phyloP scores from a whole-genome alignment of 2,329 filamentous ascomycete genomes.

The Pseudocercospora crystallina region DNA sequence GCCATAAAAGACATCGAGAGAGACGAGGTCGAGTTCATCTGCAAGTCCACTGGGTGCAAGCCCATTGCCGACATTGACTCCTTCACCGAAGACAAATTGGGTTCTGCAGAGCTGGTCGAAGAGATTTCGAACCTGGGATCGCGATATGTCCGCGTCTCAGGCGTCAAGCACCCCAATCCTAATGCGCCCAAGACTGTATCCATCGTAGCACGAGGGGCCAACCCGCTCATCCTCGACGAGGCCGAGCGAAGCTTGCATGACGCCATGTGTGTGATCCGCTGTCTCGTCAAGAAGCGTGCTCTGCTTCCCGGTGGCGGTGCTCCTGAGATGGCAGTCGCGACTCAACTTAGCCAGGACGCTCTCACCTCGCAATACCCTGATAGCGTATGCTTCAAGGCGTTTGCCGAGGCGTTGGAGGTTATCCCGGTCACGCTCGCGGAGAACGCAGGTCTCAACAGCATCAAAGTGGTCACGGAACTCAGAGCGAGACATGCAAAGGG shows the following conservation, averaged over 20 bases:
- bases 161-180: conserved; percentile 68
- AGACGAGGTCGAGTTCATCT: conserved; percentile 98
- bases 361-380: conserved; percentile 86
- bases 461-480: conserved; percentile 96
- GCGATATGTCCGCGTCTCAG: conserved; percentile 91
- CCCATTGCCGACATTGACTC: conserved; percentile 97
- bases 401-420: conserved; percentile 95
- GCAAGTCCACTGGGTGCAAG: conserved; percentile 98
- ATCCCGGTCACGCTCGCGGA: conserved; percentile 95
- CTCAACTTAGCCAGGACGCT: conserved; percentile 77
- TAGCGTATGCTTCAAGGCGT: conserved; percentile 98
- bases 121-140: conserved; percentile 85
- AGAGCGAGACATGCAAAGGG: conserved; percentile 92
- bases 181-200: conserved; percentile 78
- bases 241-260: conserved; percentile 96
- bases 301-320: conserved; percentile 95
- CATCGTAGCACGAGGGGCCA: conserved; percentile 91
- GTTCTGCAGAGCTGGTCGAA: conserved; percentile 88
- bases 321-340: conserved; percentile 93
- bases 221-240: conserved; percentile 91
- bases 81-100: conserved; percentile 97
- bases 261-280: conserved; percentile 94
- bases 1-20: conserved; percentile 97
- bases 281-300: conserved; percentile 99
- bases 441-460: conserved; percentile 95